Percentiles rank a stretch among this genome's conserved stretches.
Evolutionary conservation across 148 eudicot genomes (phyloP).

Genomic region (Beta vulgaris): DNA sequence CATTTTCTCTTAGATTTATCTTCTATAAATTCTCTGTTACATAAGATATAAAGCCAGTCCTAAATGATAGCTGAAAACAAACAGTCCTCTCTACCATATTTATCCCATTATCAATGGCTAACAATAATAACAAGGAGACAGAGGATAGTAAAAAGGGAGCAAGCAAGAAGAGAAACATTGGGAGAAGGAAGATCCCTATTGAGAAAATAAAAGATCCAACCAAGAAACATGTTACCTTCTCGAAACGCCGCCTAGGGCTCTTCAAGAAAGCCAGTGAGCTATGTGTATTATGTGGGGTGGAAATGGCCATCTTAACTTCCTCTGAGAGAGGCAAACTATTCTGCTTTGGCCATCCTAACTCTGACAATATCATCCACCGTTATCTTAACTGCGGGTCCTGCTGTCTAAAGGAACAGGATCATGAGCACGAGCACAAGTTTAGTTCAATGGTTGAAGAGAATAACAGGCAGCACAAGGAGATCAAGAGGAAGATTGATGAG

Average conservation of each 20-base stretch:
- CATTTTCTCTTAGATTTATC: too few relatives aligned
- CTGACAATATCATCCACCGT: background rate
- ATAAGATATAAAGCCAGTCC: background rate
- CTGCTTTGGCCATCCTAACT: conserved; percentile 27
- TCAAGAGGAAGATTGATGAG: conserved; percentile 16
- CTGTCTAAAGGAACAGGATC: background rate
- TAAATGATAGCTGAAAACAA: background rate
- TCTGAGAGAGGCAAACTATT: conserved; percentile 26
- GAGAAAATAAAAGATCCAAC: background rate
- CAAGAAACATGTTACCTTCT: conserved; percentile 21
- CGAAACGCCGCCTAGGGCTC: conserved; percentile 29
- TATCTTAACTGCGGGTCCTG: background rate
- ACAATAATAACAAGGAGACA: background rate
- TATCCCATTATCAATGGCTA: background rate
- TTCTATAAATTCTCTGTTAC: too few relatives aligned
- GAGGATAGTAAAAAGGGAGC: conserved; percentile 1
- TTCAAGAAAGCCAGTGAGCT: conserved; percentile 37
- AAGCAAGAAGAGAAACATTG: conserved; percentile 14
- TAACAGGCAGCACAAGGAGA: conserved; percentile 4
- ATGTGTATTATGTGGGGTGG: conserved; percentile 25
- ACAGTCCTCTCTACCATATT: background rate
- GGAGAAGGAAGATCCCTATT: conserved; percentile 16
- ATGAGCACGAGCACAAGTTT: too few relatives aligned
- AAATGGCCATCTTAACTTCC: conserved; percentile 21
- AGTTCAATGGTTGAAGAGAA: conserved; percentile 16